Evolutionary conservation across 495 filamentous ascomycete genomes (phyloP), one percentile per base, ranked within the genome.

Genomic region (Penicillium lividum): DNA sequence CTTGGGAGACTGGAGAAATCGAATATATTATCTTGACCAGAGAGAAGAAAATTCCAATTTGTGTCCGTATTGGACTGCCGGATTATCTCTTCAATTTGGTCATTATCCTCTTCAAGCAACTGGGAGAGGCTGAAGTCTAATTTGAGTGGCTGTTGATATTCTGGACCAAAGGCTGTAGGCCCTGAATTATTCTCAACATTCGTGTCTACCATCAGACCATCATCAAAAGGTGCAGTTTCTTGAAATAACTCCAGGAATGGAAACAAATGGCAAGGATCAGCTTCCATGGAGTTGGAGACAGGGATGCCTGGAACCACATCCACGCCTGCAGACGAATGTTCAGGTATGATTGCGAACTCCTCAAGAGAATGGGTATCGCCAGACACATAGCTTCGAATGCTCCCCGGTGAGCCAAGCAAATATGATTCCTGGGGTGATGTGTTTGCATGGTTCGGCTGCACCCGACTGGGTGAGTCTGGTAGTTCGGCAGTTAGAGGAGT

Each of bases 61-160:
- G 53, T 25, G 7, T 15, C 11, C 5, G 27, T 3, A n/a, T 55
- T 44, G 7, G 25, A 31, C 51, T 75, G 71, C 25, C 85, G 73
- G 10, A 84, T 71, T 28, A 89, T 81, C 51, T 89, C 84, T 60
- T 89, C 86, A 11, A 88, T 70, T 44, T 80, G 80, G 40, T 84
- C 84, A 8, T 78, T 76, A 4, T 80, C 73, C 25, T 73, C 70
- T 34, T 74, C 75, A 27, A 78, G 55, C 15, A 77, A 50, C 16
- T 67, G 64, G 11, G 73, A 69, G 53, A 77, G 75, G 44, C 69
- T 76, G 34, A 74, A 66, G 18, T 49, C 62, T 5, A 69, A 53
- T 31, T 52, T 55, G 18, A 42, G 46, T 5, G 40, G 16, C 34
- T 45, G 43, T 44, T 51, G 48, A 22, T 56, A 43, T 16, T 56